phyloP scores from a whole-genome alignment of 768 basidiomycete species.

The Leccinellum luteum region DNA sequence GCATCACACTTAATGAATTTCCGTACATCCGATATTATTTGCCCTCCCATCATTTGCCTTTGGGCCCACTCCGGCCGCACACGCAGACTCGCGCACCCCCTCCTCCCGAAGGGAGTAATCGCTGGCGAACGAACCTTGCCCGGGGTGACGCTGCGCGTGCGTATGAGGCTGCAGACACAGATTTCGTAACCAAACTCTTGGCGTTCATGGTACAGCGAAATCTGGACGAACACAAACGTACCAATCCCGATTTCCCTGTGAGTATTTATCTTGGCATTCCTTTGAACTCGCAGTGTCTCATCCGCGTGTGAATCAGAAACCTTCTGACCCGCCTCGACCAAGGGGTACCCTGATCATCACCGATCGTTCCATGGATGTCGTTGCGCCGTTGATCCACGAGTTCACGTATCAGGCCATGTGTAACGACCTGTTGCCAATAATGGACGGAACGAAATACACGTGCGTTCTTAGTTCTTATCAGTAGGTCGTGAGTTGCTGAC shows the following conservation, averaged over 20 bases:
- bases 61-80: slow-evolving; percentile 78
- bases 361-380: slow-evolving; percentile 93
- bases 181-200: slow-evolving; percentile 76
- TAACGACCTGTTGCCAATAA: slow-evolving; percentile 87
- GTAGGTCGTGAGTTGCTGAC: slow-evolving; percentile 4
- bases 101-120: slow-evolving; percentile 57
- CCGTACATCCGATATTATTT: slow-evolving; percentile 93
- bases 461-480: slow-evolving; percentile 49
- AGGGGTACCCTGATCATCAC: slow-evolving; percentile 86
- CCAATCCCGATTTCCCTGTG: slow-evolving; percentile 86
- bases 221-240: slow-evolving; percentile 83
- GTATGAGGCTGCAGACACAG: slow-evolving; percentile 67
- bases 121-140: slow-evolving; percentile 83
- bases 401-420: slow-evolving; percentile 99
- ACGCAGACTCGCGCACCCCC: slow-evolving; percentile 62
- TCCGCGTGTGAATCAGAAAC: slow-evolving; percentile 40
- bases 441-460: slow-evolving; percentile 85
- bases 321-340: slow-evolving; percentile 55
- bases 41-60: slow-evolving; percentile 75
- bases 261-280: slow-evolving; percentile 27
- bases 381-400: slow-evolving; percentile 91
- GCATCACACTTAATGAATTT: slow-evolving; percentile 87
- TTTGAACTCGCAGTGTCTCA: background rate
- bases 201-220: slow-evolving; percentile 82
- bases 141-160: slow-evolving; percentile 67